Percentiles rank a stretch among this genome's conserved stretches.
Evolutionary conservation across 2,329 filamentous ascomycete species (phyloP).

Genomic region (Moelleriella libera): DNA sequence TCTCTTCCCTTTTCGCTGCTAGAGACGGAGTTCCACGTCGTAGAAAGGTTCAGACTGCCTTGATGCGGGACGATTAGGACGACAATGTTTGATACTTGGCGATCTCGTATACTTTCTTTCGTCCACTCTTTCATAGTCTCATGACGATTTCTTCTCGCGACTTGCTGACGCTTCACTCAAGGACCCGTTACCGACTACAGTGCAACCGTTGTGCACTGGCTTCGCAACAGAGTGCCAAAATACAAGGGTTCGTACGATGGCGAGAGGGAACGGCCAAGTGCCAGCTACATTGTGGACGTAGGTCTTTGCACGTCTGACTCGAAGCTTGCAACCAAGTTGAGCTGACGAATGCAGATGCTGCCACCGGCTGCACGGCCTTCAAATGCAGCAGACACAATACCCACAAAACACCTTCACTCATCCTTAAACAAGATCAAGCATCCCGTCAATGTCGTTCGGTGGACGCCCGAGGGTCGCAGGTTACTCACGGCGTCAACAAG

Average conservation of each 20-base stretch:
- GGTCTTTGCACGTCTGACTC: neutral
- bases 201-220: conserved; percentile 81
- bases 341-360: conserved; percentile 50
- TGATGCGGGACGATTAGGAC: too few relatives aligned
- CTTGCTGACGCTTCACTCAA: conserved; percentile 20
- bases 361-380: conserved; percentile 65
- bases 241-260: conserved; percentile 59
- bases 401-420: conserved; percentile 92
- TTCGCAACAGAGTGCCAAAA: conserved; percentile 57
- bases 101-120: too few relatives aligned
- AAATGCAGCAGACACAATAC: conserved; percentile 72
- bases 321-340: neutral
- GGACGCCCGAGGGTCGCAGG: conserved; percentile 90
- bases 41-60: too few relatives aligned
- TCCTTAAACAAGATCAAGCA: conserved; percentile 97
- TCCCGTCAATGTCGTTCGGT: conserved; percentile 90
- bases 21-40: too few relatives aligned
- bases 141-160: too few relatives aligned
- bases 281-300: conserved; percentile 83
- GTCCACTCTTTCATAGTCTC: too few relatives aligned
- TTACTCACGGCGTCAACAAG: conserved; percentile 89
- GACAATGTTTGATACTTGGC: too few relatives aligned
- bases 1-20: too few relatives aligned
- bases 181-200: conserved; percentile 90
- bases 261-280: conserved; percentile 71